These are phyloP conservation scores for Nemania abortiva DNA, from an alignment of 2,329 filamentous ascomycete species.

Conservation along the genomic window DNA sequence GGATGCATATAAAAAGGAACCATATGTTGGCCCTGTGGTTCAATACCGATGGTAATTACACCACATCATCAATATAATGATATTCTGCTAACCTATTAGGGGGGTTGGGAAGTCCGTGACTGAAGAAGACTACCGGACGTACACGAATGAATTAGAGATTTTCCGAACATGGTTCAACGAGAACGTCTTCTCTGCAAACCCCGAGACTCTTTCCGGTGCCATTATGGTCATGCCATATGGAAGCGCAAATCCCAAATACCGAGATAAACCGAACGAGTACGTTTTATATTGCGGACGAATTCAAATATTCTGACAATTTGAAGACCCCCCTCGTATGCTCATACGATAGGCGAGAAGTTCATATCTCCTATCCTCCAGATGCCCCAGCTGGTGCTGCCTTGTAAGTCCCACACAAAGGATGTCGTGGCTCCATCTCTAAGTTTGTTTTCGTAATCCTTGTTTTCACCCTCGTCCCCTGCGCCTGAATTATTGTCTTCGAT, in stretches of 20 bases:
- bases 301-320: not conserved
- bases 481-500: not conserved
- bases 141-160: not conserved
- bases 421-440: not conserved
- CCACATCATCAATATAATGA: not conserved
- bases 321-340: not conserved
- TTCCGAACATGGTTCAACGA: not conserved
- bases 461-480: not conserved
- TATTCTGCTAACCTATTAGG: not conserved
- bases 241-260: not conserved
- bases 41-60: not conserved
- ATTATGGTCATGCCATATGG: not conserved
- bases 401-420: not conserved
- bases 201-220: not conserved
- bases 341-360: not conserved
- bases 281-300: not conserved
- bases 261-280: not conserved
- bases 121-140: not conserved
- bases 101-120: not conserved
- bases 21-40: not conserved
- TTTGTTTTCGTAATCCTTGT: no score
- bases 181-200: not conserved
- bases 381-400: not conserved
- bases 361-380: not conserved
- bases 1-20: not conserved